Conservation (phyloP, 2,329 filamentous ascomycete species). For the Byssoonygena ceratinophila region DNA sequence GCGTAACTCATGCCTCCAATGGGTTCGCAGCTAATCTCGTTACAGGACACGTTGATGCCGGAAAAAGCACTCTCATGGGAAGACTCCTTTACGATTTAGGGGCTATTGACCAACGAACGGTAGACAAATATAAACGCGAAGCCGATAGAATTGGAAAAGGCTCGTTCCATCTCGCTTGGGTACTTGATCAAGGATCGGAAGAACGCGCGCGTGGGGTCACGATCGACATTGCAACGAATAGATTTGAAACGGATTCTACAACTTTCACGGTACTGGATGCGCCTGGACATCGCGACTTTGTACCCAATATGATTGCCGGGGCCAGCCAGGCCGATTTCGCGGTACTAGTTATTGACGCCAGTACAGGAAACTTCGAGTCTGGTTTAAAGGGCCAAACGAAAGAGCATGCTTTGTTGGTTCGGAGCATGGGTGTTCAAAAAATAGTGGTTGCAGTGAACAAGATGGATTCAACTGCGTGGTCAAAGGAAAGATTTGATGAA, state of each 20-base stretch:
- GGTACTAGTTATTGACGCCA: constrained; percentile 84
- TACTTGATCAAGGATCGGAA: constrained; percentile 83
- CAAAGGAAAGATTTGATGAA: constrained; percentile 67
- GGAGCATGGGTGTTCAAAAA: constrained; percentile 80
- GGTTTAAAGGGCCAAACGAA: constrained; percentile 88
- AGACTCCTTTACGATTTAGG: constrained; percentile 81
- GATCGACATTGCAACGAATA: constrained; percentile 90
- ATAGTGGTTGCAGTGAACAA: constrained; percentile 93
- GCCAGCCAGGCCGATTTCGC: constrained; percentile 94
- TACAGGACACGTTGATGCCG: constrained; percentile 85
- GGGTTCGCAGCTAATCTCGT: background rate
- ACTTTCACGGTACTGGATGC: constrained; percentile 91
- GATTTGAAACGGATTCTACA: constrained; percentile 80
- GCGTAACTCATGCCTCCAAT: background rate
- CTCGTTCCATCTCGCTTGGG: constrained; percentile 94
- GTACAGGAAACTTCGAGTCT: constrained; percentile 83
- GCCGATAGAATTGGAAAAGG: constrained; percentile 86
- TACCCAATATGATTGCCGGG: constrained; percentile 98
- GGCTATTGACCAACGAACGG: constrained; percentile 73
- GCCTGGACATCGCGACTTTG: constrained; percentile 88
- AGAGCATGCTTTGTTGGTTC: constrained; percentile 79
- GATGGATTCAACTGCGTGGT: constrained; percentile 79
- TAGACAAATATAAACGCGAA: constrained; percentile 80
- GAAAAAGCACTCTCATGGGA: constrained; percentile 96
- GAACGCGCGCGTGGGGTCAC: constrained; percentile 85